These are phyloP conservation scores for Mitragyna speciosa DNA, from an alignment of 257 asterid genomes.

Conservation along the genomic window DNA sequence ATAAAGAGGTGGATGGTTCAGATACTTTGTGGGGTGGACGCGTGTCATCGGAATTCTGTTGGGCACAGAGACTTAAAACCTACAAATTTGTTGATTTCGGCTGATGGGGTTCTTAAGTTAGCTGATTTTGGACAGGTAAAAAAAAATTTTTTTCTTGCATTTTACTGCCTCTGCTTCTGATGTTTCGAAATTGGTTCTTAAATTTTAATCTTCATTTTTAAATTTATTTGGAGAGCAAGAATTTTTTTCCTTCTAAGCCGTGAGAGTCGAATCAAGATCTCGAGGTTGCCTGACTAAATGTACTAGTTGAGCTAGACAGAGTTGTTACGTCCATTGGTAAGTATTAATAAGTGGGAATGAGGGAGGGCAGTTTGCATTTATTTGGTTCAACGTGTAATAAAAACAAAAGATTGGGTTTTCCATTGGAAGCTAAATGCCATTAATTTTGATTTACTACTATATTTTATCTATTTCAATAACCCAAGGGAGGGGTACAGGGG, in stretches of 20 bases:
- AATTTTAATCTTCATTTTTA: not conserved
- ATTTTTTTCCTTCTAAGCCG: no score
- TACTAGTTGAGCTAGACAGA: no score
- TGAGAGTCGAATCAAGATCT: no score
- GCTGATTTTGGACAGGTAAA: conserved; percentile 98
- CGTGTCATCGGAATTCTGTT: conserved; percentile 74
- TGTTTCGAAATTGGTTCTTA: not conserved
- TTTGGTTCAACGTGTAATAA: no score
- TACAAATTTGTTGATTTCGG: conserved; percentile 76
- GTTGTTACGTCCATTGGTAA: no score
- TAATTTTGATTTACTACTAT: no score
- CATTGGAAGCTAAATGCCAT: not conserved
- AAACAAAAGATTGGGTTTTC: not conserved
- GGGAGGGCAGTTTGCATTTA: not conserved
- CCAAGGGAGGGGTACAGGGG: not conserved
- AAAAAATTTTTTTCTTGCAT: not conserved
- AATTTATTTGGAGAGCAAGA: not conserved
- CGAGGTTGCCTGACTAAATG: no score
- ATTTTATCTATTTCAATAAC: not conserved
- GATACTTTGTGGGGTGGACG: conserved; percentile 71
- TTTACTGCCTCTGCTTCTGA: not conserved
- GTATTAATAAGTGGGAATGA: no score
- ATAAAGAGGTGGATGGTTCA: conserved; percentile 85
- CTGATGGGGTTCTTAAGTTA: conserved; percentile 75
- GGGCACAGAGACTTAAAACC: conserved; percentile 96